These are phyloP conservation scores for Boletus speciosus DNA, from an alignment of 768 basidiomycete species.

Conservation along the genomic window DNA sequence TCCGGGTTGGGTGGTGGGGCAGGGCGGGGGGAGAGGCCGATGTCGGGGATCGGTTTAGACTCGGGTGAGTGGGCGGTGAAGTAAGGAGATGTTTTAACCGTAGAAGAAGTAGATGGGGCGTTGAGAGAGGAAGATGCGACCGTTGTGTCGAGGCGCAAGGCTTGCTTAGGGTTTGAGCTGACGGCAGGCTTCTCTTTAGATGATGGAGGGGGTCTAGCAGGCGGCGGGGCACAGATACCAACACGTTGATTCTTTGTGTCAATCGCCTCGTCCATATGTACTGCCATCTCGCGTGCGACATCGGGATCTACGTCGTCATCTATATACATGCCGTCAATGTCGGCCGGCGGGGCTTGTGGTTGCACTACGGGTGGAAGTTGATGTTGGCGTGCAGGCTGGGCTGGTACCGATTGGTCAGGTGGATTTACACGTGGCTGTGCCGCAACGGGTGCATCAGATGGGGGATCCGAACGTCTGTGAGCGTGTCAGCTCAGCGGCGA, in stretches of 20 bases:
- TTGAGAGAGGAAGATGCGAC: slow-evolving; percentile 11
- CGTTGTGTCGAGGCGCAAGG: background rate
- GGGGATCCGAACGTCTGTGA: slow-evolving; percentile 27
- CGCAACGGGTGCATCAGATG: slow-evolving; percentile 7
- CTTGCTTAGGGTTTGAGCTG: background rate
- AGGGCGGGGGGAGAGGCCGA: slow-evolving; percentile 30
- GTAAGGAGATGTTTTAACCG: slow-evolving; percentile 17
- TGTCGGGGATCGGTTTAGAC: slow-evolving; percentile 20
- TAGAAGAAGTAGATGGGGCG: slow-evolving; percentile 2
- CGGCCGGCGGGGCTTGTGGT: slow-evolving; percentile 11
- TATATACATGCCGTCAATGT: slow-evolving; percentile 21
- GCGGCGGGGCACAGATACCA: background rate
- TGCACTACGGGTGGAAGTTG: slow-evolving; percentile 7
- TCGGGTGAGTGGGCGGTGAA: slow-evolving; percentile 11
- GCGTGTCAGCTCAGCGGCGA: background rate
- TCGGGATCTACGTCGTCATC: slow-evolving; percentile 31
- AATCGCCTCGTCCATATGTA: slow-evolving; percentile 15
- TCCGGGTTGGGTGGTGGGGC: slow-evolving; percentile 17
- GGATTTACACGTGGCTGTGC: slow-evolving; percentile 11
- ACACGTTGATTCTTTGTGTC: background rate
- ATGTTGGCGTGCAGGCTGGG: slow-evolving; percentile 14
- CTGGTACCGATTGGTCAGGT: slow-evolving; percentile 11
- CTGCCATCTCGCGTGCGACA: slow-evolving; percentile 22
- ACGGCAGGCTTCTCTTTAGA: slow-evolving; percentile 1
- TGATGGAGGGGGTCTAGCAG: background rate